These are phyloP conservation scores for Penicillium hesseltinei DNA, from an alignment of 2,329 filamentous ascomycete species.

Conservation along the genomic window DNA sequence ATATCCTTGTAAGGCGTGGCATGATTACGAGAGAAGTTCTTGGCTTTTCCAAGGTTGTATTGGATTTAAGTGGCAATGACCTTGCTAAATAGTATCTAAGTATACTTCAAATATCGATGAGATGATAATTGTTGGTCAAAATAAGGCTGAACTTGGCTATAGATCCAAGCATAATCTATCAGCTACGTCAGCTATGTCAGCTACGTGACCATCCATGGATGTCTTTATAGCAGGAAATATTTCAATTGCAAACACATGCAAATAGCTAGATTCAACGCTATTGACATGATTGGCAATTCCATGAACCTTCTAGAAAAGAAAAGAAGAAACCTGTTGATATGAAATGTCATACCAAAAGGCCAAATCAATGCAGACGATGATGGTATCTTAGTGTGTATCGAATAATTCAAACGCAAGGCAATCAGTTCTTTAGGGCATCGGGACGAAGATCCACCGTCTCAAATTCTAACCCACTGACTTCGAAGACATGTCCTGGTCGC, in stretches of 20 bases:
- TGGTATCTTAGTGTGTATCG: slow-evolving; percentile 21
- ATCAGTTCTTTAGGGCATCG: slow-evolving; percentile 13
- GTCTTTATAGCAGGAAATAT: not conserved
- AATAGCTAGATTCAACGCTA: not conserved
- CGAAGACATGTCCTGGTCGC: slow-evolving; percentile 69
- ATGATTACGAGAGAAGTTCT: not conserved
- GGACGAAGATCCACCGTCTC: slow-evolving; percentile 63
- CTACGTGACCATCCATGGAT: not conserved
- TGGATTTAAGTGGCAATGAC: not conserved
- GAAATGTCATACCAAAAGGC: not conserved
- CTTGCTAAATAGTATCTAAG: not conserved
- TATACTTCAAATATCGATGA: not conserved
- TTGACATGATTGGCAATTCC: not conserved
- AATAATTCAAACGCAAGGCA: slow-evolving; percentile 2
- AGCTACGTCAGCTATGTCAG: not conserved
- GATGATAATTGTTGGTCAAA: not conserved
- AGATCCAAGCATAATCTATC: not conserved
- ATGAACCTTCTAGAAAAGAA: not conserved
- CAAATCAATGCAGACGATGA: slow-evolving; percentile 3
- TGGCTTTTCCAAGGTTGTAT: not conserved
- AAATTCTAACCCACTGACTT: slow-evolving; percentile 64
- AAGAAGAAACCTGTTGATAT: not conserved
- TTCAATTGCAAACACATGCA: not conserved
- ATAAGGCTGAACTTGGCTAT: not conserved
- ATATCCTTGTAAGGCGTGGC: not conserved